Conservation (phyloP, 1,284 basidiomycete genomes). For the Sporisorium exsertum region DNA sequence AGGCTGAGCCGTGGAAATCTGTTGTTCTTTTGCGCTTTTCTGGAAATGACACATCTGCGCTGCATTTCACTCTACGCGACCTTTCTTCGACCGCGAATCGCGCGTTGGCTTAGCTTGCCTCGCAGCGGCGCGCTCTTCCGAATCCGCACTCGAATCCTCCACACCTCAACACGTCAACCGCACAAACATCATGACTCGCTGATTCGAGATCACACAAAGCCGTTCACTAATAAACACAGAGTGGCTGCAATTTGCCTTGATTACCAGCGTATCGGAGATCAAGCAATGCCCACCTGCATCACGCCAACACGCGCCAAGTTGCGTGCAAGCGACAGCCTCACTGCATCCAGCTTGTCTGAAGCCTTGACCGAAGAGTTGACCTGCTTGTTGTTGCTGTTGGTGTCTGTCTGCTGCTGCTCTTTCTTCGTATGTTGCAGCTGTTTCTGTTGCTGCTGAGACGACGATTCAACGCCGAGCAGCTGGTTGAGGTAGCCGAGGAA, state of each 20-base stretch:
- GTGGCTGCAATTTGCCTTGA: neutral
- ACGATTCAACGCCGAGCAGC: slow-evolving; percentile 34
- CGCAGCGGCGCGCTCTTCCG: neutral
- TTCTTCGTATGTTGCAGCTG: neutral
- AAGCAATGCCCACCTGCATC: slow-evolving; percentile 44
- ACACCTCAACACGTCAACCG: neutral
- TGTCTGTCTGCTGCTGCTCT: slow-evolving; percentile 5
- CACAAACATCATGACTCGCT: neutral
- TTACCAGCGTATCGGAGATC: neutral
- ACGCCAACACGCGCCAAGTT: slow-evolving; percentile 53
- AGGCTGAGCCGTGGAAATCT: slow-evolving; percentile 18
- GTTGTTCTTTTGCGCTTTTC: slow-evolving; percentile 26
- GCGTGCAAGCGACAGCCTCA: slow-evolving; percentile 52
- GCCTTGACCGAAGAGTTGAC: slow-evolving; percentile 26
- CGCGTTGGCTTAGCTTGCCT: slow-evolving; percentile 2
- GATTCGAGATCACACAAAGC: neutral
- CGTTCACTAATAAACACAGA: too few species aligned
- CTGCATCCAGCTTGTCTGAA: slow-evolving; percentile 51
- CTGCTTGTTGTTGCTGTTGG: slow-evolving; percentile 11
- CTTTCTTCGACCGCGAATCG: slow-evolving; percentile 7
- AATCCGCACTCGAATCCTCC: neutral
- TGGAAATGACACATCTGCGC: slow-evolving; percentile 11
- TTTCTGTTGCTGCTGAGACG: neutral
- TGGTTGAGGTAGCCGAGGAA: slow-evolving; percentile 57
- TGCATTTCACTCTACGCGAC: slow-evolving; percentile 36